A percentile compares a stretch with the other conserved stretches of the same genome.
phyloP scores from a whole-genome alignment of 1,284 basidiomycete species.

The Trichosporon asahii region DNA sequence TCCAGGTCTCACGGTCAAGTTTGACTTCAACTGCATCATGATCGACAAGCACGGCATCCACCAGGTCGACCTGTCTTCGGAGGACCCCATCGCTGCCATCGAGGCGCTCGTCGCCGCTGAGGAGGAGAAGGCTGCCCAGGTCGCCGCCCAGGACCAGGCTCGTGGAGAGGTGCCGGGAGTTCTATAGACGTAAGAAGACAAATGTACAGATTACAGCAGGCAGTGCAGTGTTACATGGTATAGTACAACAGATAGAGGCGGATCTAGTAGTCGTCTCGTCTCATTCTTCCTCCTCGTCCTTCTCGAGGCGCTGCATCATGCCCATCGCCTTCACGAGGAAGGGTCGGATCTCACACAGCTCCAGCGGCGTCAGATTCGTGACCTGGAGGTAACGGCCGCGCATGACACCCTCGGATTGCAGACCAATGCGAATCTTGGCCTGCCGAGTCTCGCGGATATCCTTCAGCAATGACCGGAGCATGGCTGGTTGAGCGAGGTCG shows the following conservation, averaged over 20 bases:
- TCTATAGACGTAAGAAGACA: constrained; percentile 10
- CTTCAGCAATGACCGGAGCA: constrained; percentile 78
- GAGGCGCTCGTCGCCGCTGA: constrained; percentile 29
- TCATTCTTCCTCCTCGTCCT: constrained; percentile 29
- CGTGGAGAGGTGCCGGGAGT: constrained; percentile 6
- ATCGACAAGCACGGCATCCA: constrained; percentile 86
- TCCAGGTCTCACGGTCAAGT: constrained; percentile 66
- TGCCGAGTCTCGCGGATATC: constrained; percentile 92
- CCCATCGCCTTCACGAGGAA: constrained; percentile 82
- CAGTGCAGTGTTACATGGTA: constrained; percentile 1
- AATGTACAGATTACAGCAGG: constrained; percentile 9
- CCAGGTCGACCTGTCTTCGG: constrained; percentile 59
- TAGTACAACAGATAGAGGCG: constrained; percentile 6
- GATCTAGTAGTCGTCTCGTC: neutral
- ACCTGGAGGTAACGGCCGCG: constrained; percentile 64
- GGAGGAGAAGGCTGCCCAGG: constrained; percentile 21
- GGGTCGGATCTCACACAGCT: constrained; percentile 86
- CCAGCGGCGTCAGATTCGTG: constrained; percentile 80
- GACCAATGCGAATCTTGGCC: constrained; percentile 82
- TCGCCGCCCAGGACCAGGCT: neutral
- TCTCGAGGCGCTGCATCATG: constrained; percentile 55
- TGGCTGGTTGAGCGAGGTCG: constrained; percentile 77
- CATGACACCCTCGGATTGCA: constrained; percentile 64
- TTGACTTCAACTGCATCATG: constrained; percentile 82
- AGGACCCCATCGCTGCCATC: constrained; percentile 40